A percentile compares a stretch with the other conserved stretches of the same genome.
Evolutionary conservation across 345 rosid species (phyloP).

Genomic region (Pelargonium nanum): DNA sequence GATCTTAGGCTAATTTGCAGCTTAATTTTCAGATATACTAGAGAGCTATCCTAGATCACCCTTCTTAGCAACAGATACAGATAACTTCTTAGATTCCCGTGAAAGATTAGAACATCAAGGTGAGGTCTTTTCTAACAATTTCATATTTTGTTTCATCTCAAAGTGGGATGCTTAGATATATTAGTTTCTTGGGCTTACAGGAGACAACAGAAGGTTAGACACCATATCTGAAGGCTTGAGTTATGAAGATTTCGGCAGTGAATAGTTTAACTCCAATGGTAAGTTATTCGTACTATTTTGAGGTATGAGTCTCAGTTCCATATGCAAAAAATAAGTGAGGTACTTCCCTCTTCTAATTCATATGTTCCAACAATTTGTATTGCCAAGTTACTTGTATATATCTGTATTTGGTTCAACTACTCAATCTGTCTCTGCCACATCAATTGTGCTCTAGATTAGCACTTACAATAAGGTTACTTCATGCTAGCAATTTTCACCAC

Average conservation of each 20-base stretch:
- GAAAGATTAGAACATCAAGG: constrained; percentile 39
- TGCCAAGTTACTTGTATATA: too few species aligned
- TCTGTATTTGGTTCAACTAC: too few species aligned
- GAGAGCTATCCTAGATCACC: constrained; percentile 84
- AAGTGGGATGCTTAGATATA: background rate
- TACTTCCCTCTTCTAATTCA: background rate
- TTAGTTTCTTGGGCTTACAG: background rate
- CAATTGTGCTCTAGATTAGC: too few species aligned
- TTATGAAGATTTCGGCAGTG: constrained; percentile 66
- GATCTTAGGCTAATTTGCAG: background rate
- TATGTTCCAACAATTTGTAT: too few species aligned
- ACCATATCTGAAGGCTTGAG: constrained; percentile 84
- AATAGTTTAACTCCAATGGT: constrained; percentile 27
- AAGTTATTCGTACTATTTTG: constrained; percentile 5
- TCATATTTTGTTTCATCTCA: background rate
- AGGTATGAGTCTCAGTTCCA: background rate
- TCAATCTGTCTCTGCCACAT: too few species aligned
- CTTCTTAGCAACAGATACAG: constrained; percentile 43
- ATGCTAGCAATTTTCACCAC: too few species aligned
- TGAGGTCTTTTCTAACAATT: background rate
- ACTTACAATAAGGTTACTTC: too few species aligned
- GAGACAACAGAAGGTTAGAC: constrained; percentile 48
- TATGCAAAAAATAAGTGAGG: background rate
- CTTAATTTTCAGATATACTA: constrained; percentile 51
- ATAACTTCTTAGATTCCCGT: constrained; percentile 44